Evolutionary conservation across 202 grass and related monocot species (phyloP), one percentile per base, ranked within the genome.

Genomic region (Brachypodium distachyon): DNA sequence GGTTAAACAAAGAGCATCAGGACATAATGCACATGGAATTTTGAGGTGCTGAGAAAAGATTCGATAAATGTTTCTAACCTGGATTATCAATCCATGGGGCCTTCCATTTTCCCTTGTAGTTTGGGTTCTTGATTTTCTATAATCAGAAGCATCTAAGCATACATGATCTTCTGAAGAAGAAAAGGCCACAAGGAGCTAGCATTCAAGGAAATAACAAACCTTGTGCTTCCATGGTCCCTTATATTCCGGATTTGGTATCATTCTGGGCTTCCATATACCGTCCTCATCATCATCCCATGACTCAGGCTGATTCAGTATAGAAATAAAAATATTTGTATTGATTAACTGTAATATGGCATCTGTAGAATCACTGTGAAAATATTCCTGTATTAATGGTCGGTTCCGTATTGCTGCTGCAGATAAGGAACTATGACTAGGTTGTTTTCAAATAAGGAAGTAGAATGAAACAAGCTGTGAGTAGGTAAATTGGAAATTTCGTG

Each of bases 41-140:
- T 54, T 69, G 21, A 8, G 21, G 12, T 71, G n/a, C n/a, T n/a
- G n/a, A n/a, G n/a, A n/a, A n/a, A n/a, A 66, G 37, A 42, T 59
- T 34, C n/a, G n/a, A n/a, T n/a, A 43, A 42, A 17, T 67, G 55
- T 78, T 60, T 60, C 4, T 42, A 77, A 99, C 96, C 96, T 85
- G 92, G 96, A 76, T 99, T 99, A 76, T 99, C 96, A 82, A 99
- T 99, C 92, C 92, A 96, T 55, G 96, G 92, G 77, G 74, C 89
- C 75, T 99, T 99, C 92, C 96, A 99, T 93, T 96, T 99, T 50
- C 96, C 92, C 78, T 99, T 93, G 87, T 96, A 99, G 78, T 93
- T 96, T 71, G 96, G 96, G 50, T 99, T 99, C 89, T 99, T 99
- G 81, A 99, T 96, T 84, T 87, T 99, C 96, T 99, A 90, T 61